Conservation (phyloP, 1,284 basidiomycete species). For the Rhodotorula sp. region DNA sequence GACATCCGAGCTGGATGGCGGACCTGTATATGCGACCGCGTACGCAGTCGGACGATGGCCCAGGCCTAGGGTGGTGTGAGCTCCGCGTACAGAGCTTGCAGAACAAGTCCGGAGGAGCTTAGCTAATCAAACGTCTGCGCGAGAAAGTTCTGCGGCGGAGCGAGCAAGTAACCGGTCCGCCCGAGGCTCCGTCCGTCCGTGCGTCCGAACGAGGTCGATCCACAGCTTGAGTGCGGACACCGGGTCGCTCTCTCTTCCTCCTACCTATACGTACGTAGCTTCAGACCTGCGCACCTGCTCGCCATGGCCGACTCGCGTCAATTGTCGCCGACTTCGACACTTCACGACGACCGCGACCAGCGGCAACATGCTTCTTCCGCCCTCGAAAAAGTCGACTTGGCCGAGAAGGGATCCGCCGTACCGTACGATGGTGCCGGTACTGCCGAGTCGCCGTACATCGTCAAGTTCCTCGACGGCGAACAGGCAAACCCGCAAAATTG, state of each 20-base stretch:
- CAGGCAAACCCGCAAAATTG: slow-evolving; percentile 35
- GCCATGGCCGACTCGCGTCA: slow-evolving; percentile 3
- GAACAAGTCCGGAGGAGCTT: no score
- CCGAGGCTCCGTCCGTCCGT: neutral
- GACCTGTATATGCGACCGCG: no score
- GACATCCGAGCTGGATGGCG: no score
- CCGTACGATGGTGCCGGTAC: slow-evolving; percentile 36
- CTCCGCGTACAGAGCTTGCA: no score
- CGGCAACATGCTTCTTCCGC: neutral
- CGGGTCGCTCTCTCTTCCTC: neutral
- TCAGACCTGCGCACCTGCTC: neutral
- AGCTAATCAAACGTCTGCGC: no score
- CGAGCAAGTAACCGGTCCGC: no score
- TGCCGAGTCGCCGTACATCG: slow-evolving; percentile 29
- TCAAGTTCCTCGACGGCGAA: slow-evolving; percentile 29
- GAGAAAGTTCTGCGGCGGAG: no score
- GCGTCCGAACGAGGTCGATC: neutral
- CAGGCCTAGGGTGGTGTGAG: no score
- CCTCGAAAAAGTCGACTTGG: neutral
- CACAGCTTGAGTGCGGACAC: neutral
- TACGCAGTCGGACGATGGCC: no score
- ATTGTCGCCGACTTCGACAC: slow-evolving; percentile 18
- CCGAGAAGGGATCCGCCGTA: neutral
- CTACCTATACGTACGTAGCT: neutral
- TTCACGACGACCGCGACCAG: slow-evolving; percentile 11